These are phyloP conservation scores for Microdochium trichocladiopsis DNA, from an alignment of 2,329 filamentous ascomycete genomes.

Conservation along the genomic window DNA sequence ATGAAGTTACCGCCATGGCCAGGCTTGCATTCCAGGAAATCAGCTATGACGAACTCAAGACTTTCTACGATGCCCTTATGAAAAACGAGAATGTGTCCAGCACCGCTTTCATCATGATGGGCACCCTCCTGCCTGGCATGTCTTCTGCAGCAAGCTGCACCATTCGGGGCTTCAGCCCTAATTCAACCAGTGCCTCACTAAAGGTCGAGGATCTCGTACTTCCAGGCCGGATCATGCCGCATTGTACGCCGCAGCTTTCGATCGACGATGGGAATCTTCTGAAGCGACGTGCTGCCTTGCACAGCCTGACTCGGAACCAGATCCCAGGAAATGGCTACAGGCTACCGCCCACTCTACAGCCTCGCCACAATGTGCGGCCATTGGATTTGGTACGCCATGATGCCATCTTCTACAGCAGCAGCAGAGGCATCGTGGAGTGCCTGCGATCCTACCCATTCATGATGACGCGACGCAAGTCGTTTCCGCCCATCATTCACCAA, in stretches of 20 bases:
- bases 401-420: background rate
- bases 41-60: background rate
- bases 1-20: no score
- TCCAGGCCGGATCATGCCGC: background rate
- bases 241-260: background rate
- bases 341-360: background rate
- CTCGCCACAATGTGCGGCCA: background rate
- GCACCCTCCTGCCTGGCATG: background rate
- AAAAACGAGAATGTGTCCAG: background rate
- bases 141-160: background rate
- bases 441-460: background rate
- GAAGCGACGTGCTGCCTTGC: background rate
- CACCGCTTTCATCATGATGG: background rate
- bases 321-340: background rate
- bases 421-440: background rate
- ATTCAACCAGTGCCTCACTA: background rate
- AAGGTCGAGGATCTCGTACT: background rate
- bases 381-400: background rate
- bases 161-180: background rate
- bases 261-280: background rate
- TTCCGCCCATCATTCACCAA: background rate
- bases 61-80: background rate
- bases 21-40: background rate
- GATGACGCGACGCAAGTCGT: background rate
- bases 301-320: background rate